Evolutionary conservation across 768 basidiomycete genomes (phyloP).

Genomic region (Sporobolomyces phaffii): DNA sequence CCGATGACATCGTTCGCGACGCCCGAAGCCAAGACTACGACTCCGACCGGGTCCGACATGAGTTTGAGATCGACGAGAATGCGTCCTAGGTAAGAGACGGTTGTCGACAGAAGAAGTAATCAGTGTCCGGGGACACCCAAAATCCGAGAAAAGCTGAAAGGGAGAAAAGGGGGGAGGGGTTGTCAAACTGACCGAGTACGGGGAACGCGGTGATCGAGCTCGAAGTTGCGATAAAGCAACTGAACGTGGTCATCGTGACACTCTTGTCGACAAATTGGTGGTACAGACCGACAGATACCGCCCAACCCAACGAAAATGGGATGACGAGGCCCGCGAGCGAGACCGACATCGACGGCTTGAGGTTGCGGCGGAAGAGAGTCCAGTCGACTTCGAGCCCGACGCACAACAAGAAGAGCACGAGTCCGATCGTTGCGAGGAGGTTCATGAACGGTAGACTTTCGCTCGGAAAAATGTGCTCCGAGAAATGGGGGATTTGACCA

Average conservation of each 20-base stretch:
- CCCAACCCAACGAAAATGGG: conserved; percentile 74
- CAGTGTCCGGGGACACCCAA: too few relatives aligned
- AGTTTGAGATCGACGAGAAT: conserved; percentile 78
- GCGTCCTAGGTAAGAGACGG: conserved; percentile 41
- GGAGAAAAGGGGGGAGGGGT: neutral
- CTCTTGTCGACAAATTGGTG: conserved; percentile 53
- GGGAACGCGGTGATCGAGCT: conserved; percentile 64
- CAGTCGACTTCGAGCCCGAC: conserved; percentile 80
- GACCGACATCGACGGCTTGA: conserved; percentile 56
- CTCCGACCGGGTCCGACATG: conserved; percentile 75
- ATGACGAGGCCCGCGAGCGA: conserved; percentile 64
- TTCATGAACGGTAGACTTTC: conserved; percentile 55
- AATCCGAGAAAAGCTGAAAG: neutral
- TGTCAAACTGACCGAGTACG: conserved; percentile 40
- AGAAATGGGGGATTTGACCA: conserved; percentile 65
- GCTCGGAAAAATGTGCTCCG: conserved; percentile 71
- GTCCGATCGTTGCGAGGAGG: conserved; percentile 65
- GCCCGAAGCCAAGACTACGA: conserved; percentile 73
- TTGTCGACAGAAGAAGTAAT: too few relatives aligned
- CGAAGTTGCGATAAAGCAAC: conserved; percentile 71
- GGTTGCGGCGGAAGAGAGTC: conserved; percentile 61
- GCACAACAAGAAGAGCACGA: conserved; percentile 57
- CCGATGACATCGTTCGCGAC: conserved; percentile 59
- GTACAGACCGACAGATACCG: conserved; percentile 68
- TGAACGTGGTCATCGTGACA: conserved; percentile 73